A percentile compares a stretch with the other conserved stretches of the same genome.
Evolutionary conservation across 805 yeast species (phyloP).

Genomic region (Ogataea methylovora): DNA sequence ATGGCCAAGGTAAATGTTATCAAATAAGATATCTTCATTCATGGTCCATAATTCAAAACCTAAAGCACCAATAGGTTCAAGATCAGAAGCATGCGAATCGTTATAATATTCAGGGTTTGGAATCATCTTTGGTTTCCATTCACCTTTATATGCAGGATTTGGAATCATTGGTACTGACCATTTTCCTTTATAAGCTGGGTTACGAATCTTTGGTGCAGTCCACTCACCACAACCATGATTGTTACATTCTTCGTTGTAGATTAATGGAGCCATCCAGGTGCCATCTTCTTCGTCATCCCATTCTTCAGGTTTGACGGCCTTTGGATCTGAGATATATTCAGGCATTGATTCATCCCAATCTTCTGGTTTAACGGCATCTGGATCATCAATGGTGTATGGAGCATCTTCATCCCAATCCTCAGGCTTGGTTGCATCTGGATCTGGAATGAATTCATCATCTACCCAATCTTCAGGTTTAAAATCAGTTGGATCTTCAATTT

Average conservation of each 20-base stretch:
- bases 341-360: constrained; percentile 71
- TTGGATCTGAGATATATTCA: constrained; percentile 58
- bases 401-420: constrained; percentile 77
- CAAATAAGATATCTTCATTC: constrained; percentile 66
- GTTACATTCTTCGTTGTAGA: constrained; percentile 69
- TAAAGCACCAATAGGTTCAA: constrained; percentile 66
- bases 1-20: constrained; percentile 82
- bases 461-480: constrained; percentile 79
- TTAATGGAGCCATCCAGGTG: constrained; percentile 65
- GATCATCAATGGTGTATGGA: constrained; percentile 60
- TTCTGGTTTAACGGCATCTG: constrained; percentile 58
- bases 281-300: constrained; percentile 95
- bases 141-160: constrained; percentile 77
- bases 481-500: constrained; percentile 50
- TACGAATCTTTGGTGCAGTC: constrained; percentile 58
- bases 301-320: constrained; percentile 56
- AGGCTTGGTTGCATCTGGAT: constrained; percentile 65
- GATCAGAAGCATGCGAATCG: constrained; percentile 48
- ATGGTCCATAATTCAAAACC: constrained; percentile 91
- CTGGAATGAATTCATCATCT: constrained; percentile 58
- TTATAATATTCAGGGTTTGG: constrained; percentile 65
- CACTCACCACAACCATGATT: constrained; percentile 76
- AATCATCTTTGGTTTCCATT: constrained; percentile 62
- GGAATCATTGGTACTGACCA: constrained; percentile 64
- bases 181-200: constrained; percentile 68